Base-by-base conservation (phyloP, 2,329 filamentous ascomycete species). In the Fusarium circinatum region DNA sequence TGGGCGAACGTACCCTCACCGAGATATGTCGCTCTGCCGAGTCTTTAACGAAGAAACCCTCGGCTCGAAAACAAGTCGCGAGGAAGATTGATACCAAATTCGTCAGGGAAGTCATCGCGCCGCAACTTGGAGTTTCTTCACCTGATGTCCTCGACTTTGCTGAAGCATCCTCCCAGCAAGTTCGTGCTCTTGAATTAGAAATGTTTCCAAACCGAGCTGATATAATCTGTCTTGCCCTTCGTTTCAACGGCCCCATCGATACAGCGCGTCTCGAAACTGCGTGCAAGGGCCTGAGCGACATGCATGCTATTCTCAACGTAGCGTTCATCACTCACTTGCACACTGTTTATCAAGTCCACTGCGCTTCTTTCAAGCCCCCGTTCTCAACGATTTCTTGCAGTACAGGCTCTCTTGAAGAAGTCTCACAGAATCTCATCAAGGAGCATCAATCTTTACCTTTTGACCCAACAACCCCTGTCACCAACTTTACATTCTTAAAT, bases 261-360 rank as follows among this genome's bases (percentile, higher is more conserved):
- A 73, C 79, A 49, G 81, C 82, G 47, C 84, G 83, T 67, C 82
- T 89, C 3, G 84, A 88, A 65, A 80, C 82, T 3, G 85, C 86
- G 0, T 88, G 86, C 71, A 80, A 82, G 28, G 82, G 82, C 18
- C 80, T 89, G 14, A 80, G 81, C 0, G 78, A 79, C 39, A 80
- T 86, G 41, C 87, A 89, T 47, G 84, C 86, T 0, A 86, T 88
- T 34, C 82, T 91, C 13, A 86, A 88, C 28, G 89, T 89, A 0
- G 84, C 86, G 0, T 90, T 90, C 62, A 82, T 87, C 6, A 79
- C 83, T 0, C 83, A 87, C 52, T 82, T 84, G 17, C 82, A 86
- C 12, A 82, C 81, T 6, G 80, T 88, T 0, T 88, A 85, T 72
- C 87, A 89, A 75, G 85, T 86, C 0, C 83, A 85, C 39, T 77